Conservation (phyloP, 2,329 filamentous ascomycete species). For the Daldinia sp. region DNA sequence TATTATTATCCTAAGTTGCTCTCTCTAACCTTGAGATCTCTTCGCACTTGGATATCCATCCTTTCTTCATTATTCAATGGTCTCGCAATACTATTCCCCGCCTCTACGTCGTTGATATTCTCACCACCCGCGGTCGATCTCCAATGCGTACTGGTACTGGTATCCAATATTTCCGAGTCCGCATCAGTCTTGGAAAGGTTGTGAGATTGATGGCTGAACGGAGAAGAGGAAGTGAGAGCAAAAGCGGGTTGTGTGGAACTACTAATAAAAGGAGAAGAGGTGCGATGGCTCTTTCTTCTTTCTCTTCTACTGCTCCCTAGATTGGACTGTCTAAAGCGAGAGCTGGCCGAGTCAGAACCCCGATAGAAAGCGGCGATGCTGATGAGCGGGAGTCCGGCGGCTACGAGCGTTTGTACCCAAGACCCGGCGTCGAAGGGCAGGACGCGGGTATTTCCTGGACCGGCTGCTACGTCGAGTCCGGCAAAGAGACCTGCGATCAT, state of each 20-base stretch:
- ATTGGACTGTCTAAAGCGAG: conserved; percentile 16
- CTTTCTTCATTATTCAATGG: not conserved
- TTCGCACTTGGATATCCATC: not conserved
- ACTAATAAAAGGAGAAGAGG: conserved; percentile 6
- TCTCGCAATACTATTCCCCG: not conserved
- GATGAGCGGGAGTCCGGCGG: conserved; percentile 65
- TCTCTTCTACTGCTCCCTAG: not conserved
- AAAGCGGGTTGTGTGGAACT: conserved; percentile 4
- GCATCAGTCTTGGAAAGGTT: not conserved
- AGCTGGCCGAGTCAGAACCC: conserved; percentile 39
- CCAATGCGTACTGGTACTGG: conserved; percentile 9
- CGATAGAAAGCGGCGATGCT: conserved; percentile 59
- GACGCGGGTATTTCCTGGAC: conserved; percentile 58
- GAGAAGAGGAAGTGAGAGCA: not conserved
- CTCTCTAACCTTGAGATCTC: not conserved
- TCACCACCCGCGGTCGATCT: not conserved
- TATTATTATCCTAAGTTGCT: not conserved
- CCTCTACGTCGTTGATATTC: conserved; percentile 15
- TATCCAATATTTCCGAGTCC: conserved; percentile 11
- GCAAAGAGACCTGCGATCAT: conserved; percentile 62
- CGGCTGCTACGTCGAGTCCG: conserved; percentile 60
- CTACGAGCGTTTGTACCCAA: conserved; percentile 62
- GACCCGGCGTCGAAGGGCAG: conserved; percentile 63
- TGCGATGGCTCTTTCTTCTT: not conserved
- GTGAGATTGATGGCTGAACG: not conserved